phyloP scores from a whole-genome alignment of 371 early-diverging fungal species.

The Nematocida major region DNA sequence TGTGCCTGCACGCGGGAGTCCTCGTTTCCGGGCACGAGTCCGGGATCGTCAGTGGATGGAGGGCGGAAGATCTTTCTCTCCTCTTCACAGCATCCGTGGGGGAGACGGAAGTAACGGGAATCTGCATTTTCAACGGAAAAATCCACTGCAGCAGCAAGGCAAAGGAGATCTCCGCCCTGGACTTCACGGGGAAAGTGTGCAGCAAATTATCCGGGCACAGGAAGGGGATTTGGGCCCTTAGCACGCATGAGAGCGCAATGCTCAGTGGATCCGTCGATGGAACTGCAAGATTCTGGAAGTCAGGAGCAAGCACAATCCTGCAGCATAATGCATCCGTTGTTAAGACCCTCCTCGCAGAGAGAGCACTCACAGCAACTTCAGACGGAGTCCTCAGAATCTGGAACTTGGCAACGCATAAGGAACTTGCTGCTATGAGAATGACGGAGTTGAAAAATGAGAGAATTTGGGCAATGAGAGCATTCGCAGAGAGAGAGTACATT shows the following conservation, averaged over 20 bases:
- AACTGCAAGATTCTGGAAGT: constrained; percentile 44
- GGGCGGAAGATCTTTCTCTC: not conserved
- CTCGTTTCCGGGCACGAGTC: constrained; percentile 24
- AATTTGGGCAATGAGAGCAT: constrained; percentile 43
- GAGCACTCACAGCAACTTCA: constrained; percentile 38
- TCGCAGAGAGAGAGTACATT: not conserved
- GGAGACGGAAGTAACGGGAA: constrained; percentile 37
- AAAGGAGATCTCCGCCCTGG: constrained; percentile 18
- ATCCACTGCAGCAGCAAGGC: constrained; percentile 25
- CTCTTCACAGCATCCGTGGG: constrained; percentile 3
- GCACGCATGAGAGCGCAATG: not conserved
- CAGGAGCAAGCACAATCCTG: not conserved
- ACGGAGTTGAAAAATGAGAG: constrained; percentile 30
- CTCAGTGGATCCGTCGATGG: constrained; percentile 29
- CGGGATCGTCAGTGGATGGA: constrained; percentile 32
- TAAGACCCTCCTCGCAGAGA: constrained; percentile 14
- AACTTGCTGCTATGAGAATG: constrained; percentile 18
- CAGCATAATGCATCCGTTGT: constrained; percentile 48
- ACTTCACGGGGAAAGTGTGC: not conserved
- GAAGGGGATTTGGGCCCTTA: constrained; percentile 43
- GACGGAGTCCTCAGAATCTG: constrained; percentile 42
- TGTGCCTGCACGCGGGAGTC: constrained; percentile 12
- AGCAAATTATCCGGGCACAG: constrained; percentile 23
- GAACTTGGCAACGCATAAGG: constrained; percentile 27
- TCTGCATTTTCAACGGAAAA: constrained; percentile 6